phyloP scores from a whole-genome alignment of 208 protist genomes.

The Leishmania mexicana region DNA sequence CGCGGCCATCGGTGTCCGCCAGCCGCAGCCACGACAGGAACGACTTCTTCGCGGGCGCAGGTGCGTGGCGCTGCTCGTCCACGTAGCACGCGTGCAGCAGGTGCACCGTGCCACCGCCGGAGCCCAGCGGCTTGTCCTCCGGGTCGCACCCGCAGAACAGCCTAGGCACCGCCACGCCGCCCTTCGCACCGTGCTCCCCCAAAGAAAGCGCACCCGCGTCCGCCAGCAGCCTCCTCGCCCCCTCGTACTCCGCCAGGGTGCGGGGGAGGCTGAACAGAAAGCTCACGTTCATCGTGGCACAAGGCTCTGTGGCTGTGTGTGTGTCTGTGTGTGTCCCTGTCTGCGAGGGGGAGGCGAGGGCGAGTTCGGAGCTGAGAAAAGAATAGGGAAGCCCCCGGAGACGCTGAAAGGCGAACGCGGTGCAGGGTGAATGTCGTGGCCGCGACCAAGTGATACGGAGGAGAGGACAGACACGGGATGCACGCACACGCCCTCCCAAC shows the following conservation, averaged over 20 bases:
- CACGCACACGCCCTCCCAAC: too few relatives aligned
- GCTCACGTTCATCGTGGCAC: constrained; percentile 19
- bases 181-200: background rate
- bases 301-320: background rate
- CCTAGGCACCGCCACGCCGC: background rate
- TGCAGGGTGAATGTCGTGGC: background rate
- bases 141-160: constrained; percentile 47
- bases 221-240: constrained; percentile 27
- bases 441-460: too few relatives aligned
- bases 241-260: constrained; percentile 9
- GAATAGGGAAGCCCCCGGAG: background rate
- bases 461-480: too few relatives aligned
- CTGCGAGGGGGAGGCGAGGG: background rate
- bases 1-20: constrained; percentile 28
- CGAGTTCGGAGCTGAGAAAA: background rate
- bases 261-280: constrained; percentile 27
- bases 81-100: constrained; percentile 40
- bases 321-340: background rate
- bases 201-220: constrained; percentile 9
- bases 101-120: constrained; percentile 49
- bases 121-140: constrained; percentile 35
- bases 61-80: constrained; percentile 13
- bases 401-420: background rate
- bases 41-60: background rate
- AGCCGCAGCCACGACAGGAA: constrained; percentile 33